Evolutionary conservation across 257 asterid genomes (phyloP), one percentile per base, ranked within the genome.

Genomic region (Lantana camara): DNA sequence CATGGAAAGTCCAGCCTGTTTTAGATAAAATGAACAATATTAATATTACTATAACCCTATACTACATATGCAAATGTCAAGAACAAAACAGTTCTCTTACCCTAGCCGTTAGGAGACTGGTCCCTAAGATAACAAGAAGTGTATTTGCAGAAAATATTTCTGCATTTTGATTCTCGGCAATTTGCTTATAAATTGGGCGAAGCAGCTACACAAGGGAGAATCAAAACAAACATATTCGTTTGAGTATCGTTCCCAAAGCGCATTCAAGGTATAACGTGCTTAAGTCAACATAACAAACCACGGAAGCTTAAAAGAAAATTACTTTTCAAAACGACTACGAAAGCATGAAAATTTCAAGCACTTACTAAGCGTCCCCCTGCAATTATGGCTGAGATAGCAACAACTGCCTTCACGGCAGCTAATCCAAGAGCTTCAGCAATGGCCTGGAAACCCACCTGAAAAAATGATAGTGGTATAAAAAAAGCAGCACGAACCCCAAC

Each of bases 1-100:
- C 99, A 94, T 94, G 74, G 99, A 94, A 70, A 94, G 91, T 65
- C 99, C 99, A 80, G 99, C 99, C 99, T 94, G 89, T 77, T 75
- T 67, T 30, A n/a, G 60, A 37, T 49, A 12, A 44, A 60, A 47
- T 46, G 64, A 61, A 55, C 67, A 57, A 41, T 40, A 37, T 44
- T 35, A 51, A 48, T 37, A 53, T 40, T 60, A 34, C 44, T 44
- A 16, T 15, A 48, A 52, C 46, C 37, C 14, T 55, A 56, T 30
- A 61, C 34, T 47, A 41, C 35, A 9, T 57, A 63, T 30, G 38
- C 12, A 44, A 17, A 59, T 13, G 60, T 46, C 15, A 68, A 68
- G 53, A 66, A 63, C n/a, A 42, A 51, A 42, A 52, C 42, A 52
- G 48, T 57, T 68, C 20, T 69, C 85, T 47, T 79, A 87, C 99